Evolutionary conservation across 2,329 filamentous ascomycete genomes (phyloP).

Genomic region (Fusarium burgessii): DNA sequence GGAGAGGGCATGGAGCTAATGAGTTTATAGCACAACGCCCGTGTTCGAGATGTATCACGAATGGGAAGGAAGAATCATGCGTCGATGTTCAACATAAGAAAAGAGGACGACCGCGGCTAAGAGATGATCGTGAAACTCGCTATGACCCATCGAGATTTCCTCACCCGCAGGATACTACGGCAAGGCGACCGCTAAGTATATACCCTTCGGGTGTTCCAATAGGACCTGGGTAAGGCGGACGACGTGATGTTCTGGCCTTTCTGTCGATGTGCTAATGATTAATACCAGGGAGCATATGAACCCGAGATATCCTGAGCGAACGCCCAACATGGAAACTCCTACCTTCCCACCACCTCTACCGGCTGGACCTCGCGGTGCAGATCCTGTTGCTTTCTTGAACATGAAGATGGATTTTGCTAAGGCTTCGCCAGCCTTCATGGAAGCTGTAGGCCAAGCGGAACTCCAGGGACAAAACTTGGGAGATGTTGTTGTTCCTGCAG

Average conservation of each 20-base stretch:
- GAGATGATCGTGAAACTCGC: constrained; percentile 75
- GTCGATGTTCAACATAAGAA: constrained; percentile 90
- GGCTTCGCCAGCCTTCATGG: constrained; percentile 66
- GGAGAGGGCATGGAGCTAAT: constrained; percentile 48
- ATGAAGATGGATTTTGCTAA: constrained; percentile 70
- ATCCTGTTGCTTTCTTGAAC: constrained; percentile 69
- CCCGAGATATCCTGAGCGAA: constrained; percentile 65
- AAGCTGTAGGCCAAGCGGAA: constrained; percentile 63
- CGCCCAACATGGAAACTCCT: constrained; percentile 61
- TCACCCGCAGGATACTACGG: constrained; percentile 58
- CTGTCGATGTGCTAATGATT: constrained; percentile 65
- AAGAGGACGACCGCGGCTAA: constrained; percentile 79
- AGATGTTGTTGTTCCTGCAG: constrained; percentile 64
- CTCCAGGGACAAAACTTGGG: constrained; percentile 63
- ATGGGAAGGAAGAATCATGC: constrained; percentile 84
- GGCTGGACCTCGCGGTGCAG: constrained; percentile 56
- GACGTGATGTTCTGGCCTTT: constrained; percentile 57
- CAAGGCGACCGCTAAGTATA: constrained; percentile 63
- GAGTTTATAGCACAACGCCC: constrained; percentile 73
- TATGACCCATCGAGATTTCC: constrained; percentile 65
- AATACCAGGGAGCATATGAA: constrained; percentile 62
- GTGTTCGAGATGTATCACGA: constrained; percentile 80
- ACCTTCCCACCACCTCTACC: constrained; percentile 60
- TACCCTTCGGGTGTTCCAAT: constrained; percentile 61
- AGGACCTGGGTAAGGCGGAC: constrained; percentile 60